Percentiles rank a stretch among this genome's conserved stretches.
phyloP scores from a whole-genome alignment of 345 rosid genomes.

The Physaria fendleri region DNA sequence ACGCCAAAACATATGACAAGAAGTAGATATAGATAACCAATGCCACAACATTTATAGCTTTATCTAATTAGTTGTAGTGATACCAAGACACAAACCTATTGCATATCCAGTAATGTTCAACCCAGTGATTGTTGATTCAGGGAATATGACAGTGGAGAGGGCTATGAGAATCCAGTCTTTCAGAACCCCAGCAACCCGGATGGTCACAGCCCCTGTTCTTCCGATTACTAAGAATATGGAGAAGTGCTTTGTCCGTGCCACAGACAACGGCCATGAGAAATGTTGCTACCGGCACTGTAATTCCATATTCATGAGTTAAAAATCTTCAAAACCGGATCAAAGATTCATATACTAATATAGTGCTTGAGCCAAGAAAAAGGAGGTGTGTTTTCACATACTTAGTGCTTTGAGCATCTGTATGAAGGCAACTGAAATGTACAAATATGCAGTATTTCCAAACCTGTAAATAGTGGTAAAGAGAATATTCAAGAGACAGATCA shows the following conservation, averaged over 20 bases:
- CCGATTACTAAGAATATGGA: constrained; percentile 92
- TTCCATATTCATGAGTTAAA: constrained; percentile 18
- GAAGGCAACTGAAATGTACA: constrained; percentile 89
- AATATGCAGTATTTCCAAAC: constrained; percentile 92
- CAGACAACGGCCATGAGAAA: constrained; percentile 78
- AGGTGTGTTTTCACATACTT: constrained; percentile 49
- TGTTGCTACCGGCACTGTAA: constrained; percentile 97
- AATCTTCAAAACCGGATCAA: background rate
- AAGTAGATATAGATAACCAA: background rate
- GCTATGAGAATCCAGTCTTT: constrained; percentile 98
- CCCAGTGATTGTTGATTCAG: constrained; percentile 89
- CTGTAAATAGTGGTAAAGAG: constrained; percentile 35
- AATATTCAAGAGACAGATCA: background rate
- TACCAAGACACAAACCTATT: constrained; percentile 49
- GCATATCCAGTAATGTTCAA: constrained; percentile 90
- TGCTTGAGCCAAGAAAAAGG: background rate
- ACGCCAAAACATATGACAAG: constrained; percentile 15
- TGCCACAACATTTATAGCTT: constrained; percentile 7
- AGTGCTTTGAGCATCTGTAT: constrained; percentile 98
- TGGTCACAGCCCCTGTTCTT: constrained; percentile 92
- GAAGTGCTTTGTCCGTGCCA: constrained; percentile 86
- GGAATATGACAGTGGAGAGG: constrained; percentile 86
- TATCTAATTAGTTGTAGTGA: background rate
- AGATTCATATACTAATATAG: background rate
- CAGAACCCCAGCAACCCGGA: constrained; percentile 90